These are phyloP conservation scores for Fennellomyces sp. DNA, from an alignment of 371 early-diverging fungal species.

Conservation along the genomic window DNA sequence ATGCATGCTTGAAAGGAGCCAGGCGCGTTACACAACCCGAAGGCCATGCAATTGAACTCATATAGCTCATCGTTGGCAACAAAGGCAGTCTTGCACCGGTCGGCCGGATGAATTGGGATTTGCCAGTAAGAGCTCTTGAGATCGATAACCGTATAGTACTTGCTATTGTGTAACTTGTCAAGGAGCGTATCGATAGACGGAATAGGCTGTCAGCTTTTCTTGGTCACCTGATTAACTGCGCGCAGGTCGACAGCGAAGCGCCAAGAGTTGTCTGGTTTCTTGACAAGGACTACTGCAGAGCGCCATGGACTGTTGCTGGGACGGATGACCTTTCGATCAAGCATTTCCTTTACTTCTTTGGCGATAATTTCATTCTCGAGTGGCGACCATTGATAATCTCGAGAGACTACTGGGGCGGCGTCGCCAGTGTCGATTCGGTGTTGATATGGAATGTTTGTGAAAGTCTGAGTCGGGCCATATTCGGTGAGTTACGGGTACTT, in stretches of 20 bases:
- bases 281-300: conserved; percentile 32
- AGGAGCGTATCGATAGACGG: conserved; percentile 41
- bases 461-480: not conserved
- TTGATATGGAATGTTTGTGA: not conserved
- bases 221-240: conserved; percentile 40
- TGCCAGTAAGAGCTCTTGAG: conserved; percentile 42
- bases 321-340: conserved; percentile 2
- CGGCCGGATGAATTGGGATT: conserved; percentile 18
- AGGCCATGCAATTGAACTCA: conserved; percentile 47
- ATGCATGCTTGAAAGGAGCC: conserved; percentile 42
- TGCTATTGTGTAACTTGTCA: conserved; percentile 18
- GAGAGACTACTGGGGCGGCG: conserved; percentile 12
- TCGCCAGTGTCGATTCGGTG: conserved; percentile 16
- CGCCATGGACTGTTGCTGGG: conserved; percentile 8
- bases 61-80: conserved; percentile 27
- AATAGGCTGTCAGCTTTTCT: conserved; percentile 34
- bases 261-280: conserved; percentile 42
- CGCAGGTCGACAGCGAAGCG: conserved; percentile 35
- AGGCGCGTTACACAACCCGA: conserved; percentile 48
- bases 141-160: conserved; percentile 45
- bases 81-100: conserved; percentile 32
- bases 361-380: conserved; percentile 13
- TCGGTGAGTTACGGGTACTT: not conserved
- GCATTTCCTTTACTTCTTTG: conserved; percentile 16
- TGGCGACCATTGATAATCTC: conserved; percentile 20